Percentiles rank a stretch among this genome's conserved stretches.
phyloP scores from a whole-genome alignment of 2,329 filamentous ascomycete species.

The Graphilbum fragrans region DNA sequence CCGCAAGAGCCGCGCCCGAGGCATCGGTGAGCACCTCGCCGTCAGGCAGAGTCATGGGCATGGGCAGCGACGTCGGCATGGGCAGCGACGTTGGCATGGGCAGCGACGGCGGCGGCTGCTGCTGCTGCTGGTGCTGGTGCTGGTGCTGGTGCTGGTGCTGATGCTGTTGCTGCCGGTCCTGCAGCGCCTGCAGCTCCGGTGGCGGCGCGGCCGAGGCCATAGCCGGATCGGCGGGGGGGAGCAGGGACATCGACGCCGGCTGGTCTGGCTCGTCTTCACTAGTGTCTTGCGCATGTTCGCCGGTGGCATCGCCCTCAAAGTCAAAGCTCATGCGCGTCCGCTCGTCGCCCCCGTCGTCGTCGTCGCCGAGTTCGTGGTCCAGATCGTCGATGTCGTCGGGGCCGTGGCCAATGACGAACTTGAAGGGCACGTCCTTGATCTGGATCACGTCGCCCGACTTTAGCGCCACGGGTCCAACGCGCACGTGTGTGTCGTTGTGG shows the following conservation, averaged over 20 bases:
- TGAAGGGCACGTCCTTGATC: constrained; percentile 58
- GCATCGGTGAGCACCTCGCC: neutral
- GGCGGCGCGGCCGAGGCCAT: constrained; percentile 16
- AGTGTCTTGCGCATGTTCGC: constrained; percentile 38
- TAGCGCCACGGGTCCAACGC: constrained; percentile 42
- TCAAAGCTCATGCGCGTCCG: constrained; percentile 64
- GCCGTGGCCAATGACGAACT: constrained; percentile 56
- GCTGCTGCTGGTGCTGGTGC: constrained; percentile 1
- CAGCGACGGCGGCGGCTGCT: neutral
- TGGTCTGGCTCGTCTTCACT: constrained; percentile 31
- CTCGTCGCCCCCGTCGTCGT: constrained; percentile 26
- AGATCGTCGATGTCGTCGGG: constrained; percentile 28
- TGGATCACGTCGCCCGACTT: constrained; percentile 55
- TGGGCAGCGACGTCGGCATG: neutral
- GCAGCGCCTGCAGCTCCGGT: constrained; percentile 14
- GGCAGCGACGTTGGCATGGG: no score
- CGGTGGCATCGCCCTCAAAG: constrained; percentile 52
- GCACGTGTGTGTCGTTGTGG: constrained; percentile 47
- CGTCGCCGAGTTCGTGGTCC: constrained; percentile 17
- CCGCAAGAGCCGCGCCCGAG: neutral
- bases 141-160: neutral
- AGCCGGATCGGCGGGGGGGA: no score
- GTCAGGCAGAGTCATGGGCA: no score
- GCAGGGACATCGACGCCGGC: constrained; percentile 15
- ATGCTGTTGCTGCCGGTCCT: no score